Evolutionary conservation across 495 filamentous ascomycete species (phyloP).

Genomic region (Letharia columbiana): DNA sequence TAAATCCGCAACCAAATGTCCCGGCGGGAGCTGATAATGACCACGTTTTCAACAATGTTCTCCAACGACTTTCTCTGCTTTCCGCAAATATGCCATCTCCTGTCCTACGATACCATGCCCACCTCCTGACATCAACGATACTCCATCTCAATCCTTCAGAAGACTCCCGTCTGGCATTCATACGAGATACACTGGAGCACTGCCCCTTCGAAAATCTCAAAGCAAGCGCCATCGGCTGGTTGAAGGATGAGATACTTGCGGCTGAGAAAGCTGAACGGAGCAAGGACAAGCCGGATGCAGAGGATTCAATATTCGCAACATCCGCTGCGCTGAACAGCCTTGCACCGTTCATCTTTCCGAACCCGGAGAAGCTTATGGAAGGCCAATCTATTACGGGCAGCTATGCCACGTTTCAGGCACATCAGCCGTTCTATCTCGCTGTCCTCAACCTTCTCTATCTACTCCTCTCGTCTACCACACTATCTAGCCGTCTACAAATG

Average conservation of each 20-base stretch:
- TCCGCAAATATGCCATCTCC: constrained; percentile 61
- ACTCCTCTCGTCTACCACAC: constrained; percentile 31
- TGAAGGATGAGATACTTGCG: constrained; percentile 72
- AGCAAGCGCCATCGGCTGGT: constrained; percentile 74
- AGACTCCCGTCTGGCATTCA: constrained; percentile 60
- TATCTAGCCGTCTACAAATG: constrained; percentile 21
- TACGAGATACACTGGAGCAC: constrained; percentile 72
- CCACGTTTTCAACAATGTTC: constrained; percentile 42
- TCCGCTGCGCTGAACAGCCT: constrained; percentile 42
- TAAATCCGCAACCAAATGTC: constrained; percentile 10
- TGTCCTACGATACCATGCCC: constrained; percentile 61
- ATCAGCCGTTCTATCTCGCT: constrained; percentile 39
- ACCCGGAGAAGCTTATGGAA: constrained; percentile 26
- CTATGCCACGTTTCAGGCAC: constrained; percentile 32
- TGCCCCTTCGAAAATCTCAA: constrained; percentile 66
- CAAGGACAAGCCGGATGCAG: background rate
- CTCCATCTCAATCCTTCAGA: constrained; percentile 71
- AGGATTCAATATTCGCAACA: constrained; percentile 47
- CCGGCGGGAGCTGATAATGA: constrained; percentile 18
- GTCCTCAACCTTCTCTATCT: constrained; percentile 42
- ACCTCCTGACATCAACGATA: constrained; percentile 60
- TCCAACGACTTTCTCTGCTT: constrained; percentile 54
- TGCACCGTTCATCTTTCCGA: constrained; percentile 41
- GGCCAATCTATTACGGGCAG: background rate
- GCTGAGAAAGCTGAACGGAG: constrained; percentile 25